Percentiles rank a stretch among this genome's conserved stretches.
phyloP scores from a whole-genome alignment of 257 asterid genomes.

The Leonotis leonurus region DNA sequence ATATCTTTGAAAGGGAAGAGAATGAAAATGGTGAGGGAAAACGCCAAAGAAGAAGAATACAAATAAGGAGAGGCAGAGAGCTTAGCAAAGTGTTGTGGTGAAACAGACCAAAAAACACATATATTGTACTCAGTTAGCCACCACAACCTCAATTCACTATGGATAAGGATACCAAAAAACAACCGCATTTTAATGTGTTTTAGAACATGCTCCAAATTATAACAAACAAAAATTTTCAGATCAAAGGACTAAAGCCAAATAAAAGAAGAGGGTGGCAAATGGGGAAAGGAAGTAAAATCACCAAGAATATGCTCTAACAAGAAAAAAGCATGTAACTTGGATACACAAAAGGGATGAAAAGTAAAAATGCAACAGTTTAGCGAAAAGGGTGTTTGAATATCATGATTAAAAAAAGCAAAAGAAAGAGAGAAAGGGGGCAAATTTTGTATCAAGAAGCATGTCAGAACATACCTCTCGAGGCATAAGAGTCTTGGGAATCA shows the following conservation, averaged over 20 bases:
- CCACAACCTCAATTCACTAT: slow-evolving; percentile 25
- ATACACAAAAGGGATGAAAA: neutral
- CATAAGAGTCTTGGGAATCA: slow-evolving; percentile 99
- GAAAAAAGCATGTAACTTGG: neutral
- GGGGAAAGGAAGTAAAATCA: neutral
- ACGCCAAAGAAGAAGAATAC: slow-evolving; percentile 40
- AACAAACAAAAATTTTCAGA: neutral
- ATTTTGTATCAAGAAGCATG: slow-evolving; percentile 18
- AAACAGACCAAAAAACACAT: slow-evolving; percentile 28
- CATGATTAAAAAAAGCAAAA: slow-evolving; percentile 13
- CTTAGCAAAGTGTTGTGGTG: slow-evolving; percentile 31
- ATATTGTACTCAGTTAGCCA: slow-evolving; percentile 27
- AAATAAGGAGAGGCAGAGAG: slow-evolving; percentile 16
- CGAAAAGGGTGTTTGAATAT: slow-evolving; percentile 5
- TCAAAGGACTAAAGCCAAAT: neutral
- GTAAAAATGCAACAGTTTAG: neutral
- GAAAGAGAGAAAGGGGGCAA: too few species aligned
- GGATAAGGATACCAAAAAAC: slow-evolving; percentile 39
- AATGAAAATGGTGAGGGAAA: slow-evolving; percentile 19
- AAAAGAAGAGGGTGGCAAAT: neutral
- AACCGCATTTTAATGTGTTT: neutral
- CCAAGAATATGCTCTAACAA: neutral
- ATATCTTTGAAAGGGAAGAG: slow-evolving; percentile 11
- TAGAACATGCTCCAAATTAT: neutral
- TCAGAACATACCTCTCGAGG: slow-evolving; percentile 90